Base-by-base conservation (phyloP, 2,329 filamentous ascomycete species). In the Paraconiothyrium sp. region DNA sequence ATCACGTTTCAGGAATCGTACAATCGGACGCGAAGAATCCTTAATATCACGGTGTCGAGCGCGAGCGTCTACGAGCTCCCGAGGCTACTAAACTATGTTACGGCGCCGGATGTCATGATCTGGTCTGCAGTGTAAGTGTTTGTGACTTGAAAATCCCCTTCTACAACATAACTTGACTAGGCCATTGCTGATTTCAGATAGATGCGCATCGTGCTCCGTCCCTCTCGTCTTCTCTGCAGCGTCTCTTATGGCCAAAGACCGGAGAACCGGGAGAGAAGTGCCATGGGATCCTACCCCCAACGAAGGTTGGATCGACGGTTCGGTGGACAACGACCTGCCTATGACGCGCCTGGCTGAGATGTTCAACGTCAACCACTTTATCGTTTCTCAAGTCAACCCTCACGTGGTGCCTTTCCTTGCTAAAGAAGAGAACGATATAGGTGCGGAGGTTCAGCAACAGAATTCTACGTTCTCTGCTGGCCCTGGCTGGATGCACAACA, bases 311-410 rank as follows among this genome's bases (percentile, higher is more conserved):
- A 97, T 98, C 55, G 94, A 98, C 75, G 94, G 94, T 0, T 97
- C 94, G 0, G 92, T 98, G 24, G 93, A 97, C 75, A 95, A 95
- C 62, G 94, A 98, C 76, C 83, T 98, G 2, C 94, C 94, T 1
- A 97, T 97, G 88, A 93, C 90, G 22, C 88, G 92, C 1, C 84
- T 98, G 16, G 89, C 93, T 0, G 93, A 97, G 74, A 94, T 97
- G 91, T 97, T 97, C 83, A 97, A 97, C 73, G 94, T 97, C 75
- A 97, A 97, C 73, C 94, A 97, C 76, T 97, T 97, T 74, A 97
- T 98, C 68, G 94, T 97, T 20, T 97, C 93, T 0, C 94, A 98
- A 76, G 93, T 97, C 54, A 98, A 98, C 71, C 94, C 94, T 0
- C 94, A 98, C 71, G 92, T 97, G 9, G 88, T 96, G 0, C 92